Conservation (phyloP, 2,329 filamentous ascomycete species). For the Stagonosporopsis tanaceti region DNA sequence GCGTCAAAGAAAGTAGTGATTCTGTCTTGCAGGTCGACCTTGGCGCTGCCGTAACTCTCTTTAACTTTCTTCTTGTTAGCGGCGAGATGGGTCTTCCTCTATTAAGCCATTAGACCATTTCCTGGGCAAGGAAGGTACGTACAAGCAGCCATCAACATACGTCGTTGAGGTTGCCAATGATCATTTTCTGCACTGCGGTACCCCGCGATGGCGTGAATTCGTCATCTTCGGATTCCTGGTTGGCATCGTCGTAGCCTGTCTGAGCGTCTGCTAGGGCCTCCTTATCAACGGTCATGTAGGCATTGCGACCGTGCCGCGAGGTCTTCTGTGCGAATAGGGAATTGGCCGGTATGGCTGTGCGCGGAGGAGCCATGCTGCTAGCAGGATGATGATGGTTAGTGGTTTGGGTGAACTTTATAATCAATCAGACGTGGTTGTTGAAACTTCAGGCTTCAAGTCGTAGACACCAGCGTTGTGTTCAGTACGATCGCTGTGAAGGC, state of each 20-base stretch:
- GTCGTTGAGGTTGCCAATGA: conserved; percentile 31
- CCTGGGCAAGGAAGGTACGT: background rate
- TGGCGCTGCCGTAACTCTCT: conserved; percentile 28
- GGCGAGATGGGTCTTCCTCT: conserved; percentile 42
- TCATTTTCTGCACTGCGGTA: conserved; percentile 26
- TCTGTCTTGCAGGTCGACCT: conserved; percentile 18
- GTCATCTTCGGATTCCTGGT: conserved; percentile 9
- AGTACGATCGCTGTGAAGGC: background rate
- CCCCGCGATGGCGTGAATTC: conserved; percentile 16
- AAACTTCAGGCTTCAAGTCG: too few relatives aligned
- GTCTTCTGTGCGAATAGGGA: conserved; percentile 7
- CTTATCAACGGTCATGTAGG: conserved; percentile 17
- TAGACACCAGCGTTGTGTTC: background rate
- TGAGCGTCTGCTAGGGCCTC: conserved; percentile 7
- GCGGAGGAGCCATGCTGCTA: conserved; percentile 26
- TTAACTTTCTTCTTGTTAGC: conserved; percentile 29
- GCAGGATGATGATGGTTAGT: conserved; percentile 30
- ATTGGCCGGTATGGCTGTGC: conserved; percentile 19
- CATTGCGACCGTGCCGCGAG: conserved; percentile 21
- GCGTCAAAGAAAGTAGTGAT: conserved; percentile 37
- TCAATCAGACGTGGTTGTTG: background rate
- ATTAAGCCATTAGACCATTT: background rate
- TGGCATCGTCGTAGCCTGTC: conserved; percentile 12
- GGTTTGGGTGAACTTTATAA: background rate
- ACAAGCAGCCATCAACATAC: conserved; percentile 27